Evolutionary conservation across 495 filamentous ascomycete species (phyloP).

Genomic region (Trichocladium uniseriatum): DNA sequence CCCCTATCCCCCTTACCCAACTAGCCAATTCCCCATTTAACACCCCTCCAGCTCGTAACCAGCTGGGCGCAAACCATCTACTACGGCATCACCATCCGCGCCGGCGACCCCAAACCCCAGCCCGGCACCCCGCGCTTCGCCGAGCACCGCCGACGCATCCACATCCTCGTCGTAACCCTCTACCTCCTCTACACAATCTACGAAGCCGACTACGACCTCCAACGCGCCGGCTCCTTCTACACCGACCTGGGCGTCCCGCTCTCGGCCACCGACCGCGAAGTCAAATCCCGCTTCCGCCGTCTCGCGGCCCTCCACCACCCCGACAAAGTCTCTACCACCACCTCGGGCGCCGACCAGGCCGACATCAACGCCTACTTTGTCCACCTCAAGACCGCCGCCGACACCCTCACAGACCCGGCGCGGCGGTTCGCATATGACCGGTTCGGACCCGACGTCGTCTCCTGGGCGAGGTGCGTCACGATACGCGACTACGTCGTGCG

Average conservation of each 20-base stretch:
- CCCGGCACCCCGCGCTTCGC: constrained; percentile 60
- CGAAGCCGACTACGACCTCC: constrained; percentile 78
- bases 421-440: constrained; percentile 89
- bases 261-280: constrained; percentile 57
- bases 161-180: constrained; percentile 65
- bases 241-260: constrained; percentile 57
- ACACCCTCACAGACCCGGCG: constrained; percentile 69
- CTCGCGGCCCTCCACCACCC: constrained; percentile 82
- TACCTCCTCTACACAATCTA: constrained; percentile 93
- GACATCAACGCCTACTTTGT: constrained; percentile 58
- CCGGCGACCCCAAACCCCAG: constrained; percentile 71
- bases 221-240: constrained; percentile 65
- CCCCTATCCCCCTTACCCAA: not conserved
- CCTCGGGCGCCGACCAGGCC: constrained; percentile 10
- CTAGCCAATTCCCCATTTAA: not conserved
- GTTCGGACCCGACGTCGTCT: constrained; percentile 67
- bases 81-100: constrained; percentile 85
- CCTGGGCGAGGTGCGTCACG: constrained; percentile 53
- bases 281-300: constrained; percentile 79
- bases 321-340: constrained; percentile 52
- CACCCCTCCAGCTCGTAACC: constrained; percentile 56
- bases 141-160: constrained; percentile 68
- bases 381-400: constrained; percentile 70
- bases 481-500: constrained; percentile 61
- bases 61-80: constrained; percentile 70